Evolutionary conservation across 768 basidiomycete species (phyloP), one percentile per base, ranked within the genome.

Genomic region (Phallus indusiatus): DNA sequence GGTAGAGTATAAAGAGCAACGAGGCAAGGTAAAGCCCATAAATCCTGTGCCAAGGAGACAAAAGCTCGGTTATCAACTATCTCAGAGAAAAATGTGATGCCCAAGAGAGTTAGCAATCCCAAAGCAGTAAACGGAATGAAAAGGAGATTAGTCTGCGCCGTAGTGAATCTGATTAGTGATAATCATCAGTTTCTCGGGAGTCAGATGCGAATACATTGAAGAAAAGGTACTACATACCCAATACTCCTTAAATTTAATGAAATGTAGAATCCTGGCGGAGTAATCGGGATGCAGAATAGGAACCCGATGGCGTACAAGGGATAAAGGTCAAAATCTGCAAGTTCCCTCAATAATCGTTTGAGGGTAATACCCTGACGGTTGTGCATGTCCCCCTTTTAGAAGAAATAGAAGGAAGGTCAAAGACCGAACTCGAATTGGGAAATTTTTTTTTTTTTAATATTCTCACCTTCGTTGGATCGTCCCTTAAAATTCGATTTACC

Each of bases 1-100:
- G 71, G 70, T 67, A 84, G 80, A 3, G 78, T 78, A 63, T 80
- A 79, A 0, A 84, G 72, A 1, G 79, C 78, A 55, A 84, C 74
- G 47, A 87, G 73, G 24, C 84, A 75, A 2, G 82, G 81, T 5
- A 86, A 69, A 1, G 81, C 80, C 84, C 84, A 87, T 55, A 85
- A 54, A 58, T 84, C 78, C 14, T 81, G 72, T 33, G 82, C 68
- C 22, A 84, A 69, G 3, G 79, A 77, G 1, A 79, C 77, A 21
- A 73, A 67, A n/a, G 79, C 74, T 5, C 84, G 77, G 62, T 79
- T 81, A 65, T 85, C 76, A 65, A 84, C 67, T 33, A 73, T 71
- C 66, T 85, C 82, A 63, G 80, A 78, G 46, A 82, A 66, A 62
- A 78, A 72, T n/a, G 82, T 81, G 16, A 81, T 64, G 65, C 62